phyloP scores from a whole-genome alignment of 768 basidiomycete genomes.

The Daedaleopsis sinensis region DNA sequence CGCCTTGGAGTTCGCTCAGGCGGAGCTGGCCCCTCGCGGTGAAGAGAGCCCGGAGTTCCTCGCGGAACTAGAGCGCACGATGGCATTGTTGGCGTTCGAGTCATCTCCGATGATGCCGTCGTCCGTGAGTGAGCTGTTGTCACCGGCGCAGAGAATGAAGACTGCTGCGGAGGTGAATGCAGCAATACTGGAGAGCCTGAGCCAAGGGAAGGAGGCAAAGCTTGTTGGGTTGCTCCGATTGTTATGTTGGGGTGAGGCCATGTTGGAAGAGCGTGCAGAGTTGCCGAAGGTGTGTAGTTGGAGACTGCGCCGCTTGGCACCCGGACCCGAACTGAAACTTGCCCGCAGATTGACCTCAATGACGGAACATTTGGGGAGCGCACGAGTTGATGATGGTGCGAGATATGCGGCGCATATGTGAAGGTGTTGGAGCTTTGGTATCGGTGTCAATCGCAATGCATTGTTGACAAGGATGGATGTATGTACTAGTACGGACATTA shows the following conservation, averaged over 20 bases:
- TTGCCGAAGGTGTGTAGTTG: constrained; percentile 68
- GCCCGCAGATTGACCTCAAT: constrained; percentile 26
- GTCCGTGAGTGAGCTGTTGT: constrained; percentile 77
- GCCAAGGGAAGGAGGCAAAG: constrained; percentile 93
- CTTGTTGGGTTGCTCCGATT: constrained; percentile 80
- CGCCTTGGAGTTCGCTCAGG: constrained; percentile 90
- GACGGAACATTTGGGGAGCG: constrained; percentile 27
- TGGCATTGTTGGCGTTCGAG: constrained; percentile 90
- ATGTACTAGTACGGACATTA: constrained; percentile 14
- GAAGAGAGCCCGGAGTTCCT: constrained; percentile 95
- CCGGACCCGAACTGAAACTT: background rate
- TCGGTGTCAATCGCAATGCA: background rate
- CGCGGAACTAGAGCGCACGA: constrained; percentile 88
- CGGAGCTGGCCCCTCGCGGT: constrained; percentile 91
- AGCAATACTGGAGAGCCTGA: constrained; percentile 89
- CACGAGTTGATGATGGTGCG: background rate
- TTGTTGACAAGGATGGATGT: background rate
- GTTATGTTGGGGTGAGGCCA: constrained; percentile 84
- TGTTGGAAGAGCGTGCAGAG: constrained; percentile 76
- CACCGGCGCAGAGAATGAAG: constrained; percentile 86
- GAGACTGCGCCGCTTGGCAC: constrained; percentile 24
- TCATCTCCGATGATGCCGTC: constrained; percentile 59
- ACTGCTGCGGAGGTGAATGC: constrained; percentile 97
- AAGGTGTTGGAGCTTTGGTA: background rate
- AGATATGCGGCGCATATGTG: constrained; percentile 8